Evolutionary conservation across 2,329 filamentous ascomycete genomes (phyloP), one percentile per base, ranked within the genome.

Genomic region (Paracoccidioides lutzii): DNA sequence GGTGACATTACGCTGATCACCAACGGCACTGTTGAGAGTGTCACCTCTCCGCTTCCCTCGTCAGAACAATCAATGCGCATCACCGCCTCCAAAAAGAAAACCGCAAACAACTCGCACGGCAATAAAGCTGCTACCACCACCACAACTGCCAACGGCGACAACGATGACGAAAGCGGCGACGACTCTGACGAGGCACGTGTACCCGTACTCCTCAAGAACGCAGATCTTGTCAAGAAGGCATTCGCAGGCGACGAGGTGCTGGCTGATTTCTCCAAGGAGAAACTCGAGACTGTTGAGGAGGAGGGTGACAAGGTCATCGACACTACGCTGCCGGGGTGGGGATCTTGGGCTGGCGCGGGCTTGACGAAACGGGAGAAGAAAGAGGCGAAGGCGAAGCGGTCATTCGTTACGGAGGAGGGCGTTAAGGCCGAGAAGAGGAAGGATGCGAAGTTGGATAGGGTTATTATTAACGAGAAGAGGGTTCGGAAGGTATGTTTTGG

Each of bases 241-340:
- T 96, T 98, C 69, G 91, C 90, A 2, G 90, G 88, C 44, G 82
- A 90, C 64, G 87, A 95, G 67, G 88, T 94, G 1, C 82, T 86
- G 7, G 81, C 81, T 48, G 84, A 90, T 42, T 98, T 97, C 66
- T 81, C 81, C 56, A 78, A 78, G 41, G 90, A 97, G 67, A 97
- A 97, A 73, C 78, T 77, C 14, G 81, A 82, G 52, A 76, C 81
- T 1, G 81, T 82, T 15, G 78, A 81, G 35, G 87, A 88, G 15
- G 90, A 96, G 69, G 89, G 87, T 62, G 87, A 94, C 66, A 86
- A 93, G 71, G 75, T 88, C 55, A 73, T 90, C 35, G 89, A 91
- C 67, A 86, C 85, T 61, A 87, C 87, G n/a, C 78, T 98, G 5
- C 90, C 90, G 0, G 93, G 93, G 48, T 98, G 93, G 93, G 93